Evolutionary conservation across 345 rosid genomes (phyloP).

Genomic region (Eutrema japonicum): DNA sequence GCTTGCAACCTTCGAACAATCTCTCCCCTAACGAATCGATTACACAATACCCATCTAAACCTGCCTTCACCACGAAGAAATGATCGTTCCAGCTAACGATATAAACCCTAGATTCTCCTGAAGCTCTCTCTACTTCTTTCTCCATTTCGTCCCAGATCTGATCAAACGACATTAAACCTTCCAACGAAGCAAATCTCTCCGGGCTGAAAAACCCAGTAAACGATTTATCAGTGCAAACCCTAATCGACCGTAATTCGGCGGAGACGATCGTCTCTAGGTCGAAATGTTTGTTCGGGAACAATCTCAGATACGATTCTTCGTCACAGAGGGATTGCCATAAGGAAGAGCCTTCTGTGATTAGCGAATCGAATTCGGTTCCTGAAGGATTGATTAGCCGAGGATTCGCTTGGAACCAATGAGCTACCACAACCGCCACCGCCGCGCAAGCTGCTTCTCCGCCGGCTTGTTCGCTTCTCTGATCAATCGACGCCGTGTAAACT

Average conservation of each 20-base stretch:
- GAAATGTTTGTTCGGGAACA: slow-evolving; percentile 42
- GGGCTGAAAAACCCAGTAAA: slow-evolving; percentile 61
- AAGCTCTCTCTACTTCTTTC: slow-evolving; percentile 31
- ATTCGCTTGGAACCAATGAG: slow-evolving; percentile 44
- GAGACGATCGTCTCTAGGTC: slow-evolving; percentile 41
- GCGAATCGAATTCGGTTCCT: slow-evolving; percentile 40
- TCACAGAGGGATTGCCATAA: slow-evolving; percentile 42
- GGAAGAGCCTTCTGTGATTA: slow-evolving; percentile 42
- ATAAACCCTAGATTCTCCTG: slow-evolving; percentile 46
- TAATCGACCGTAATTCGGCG: slow-evolving; percentile 44
- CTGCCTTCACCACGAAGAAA: slow-evolving; percentile 64
- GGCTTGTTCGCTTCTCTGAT: slow-evolving; percentile 47
- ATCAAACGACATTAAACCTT: slow-evolving; percentile 57
- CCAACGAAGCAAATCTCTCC: slow-evolving; percentile 49
- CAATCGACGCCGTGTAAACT: slow-evolving; percentile 43
- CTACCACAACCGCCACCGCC: slow-evolving; percentile 39
- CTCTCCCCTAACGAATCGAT: slow-evolving; percentile 70
- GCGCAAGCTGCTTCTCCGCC: slow-evolving; percentile 47
- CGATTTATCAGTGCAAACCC: slow-evolving; percentile 44
- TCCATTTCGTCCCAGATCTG: slow-evolving; percentile 54
- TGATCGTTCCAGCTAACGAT: slow-evolving; percentile 75
- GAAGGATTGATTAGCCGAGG: slow-evolving; percentile 24
- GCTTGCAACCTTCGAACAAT: slow-evolving; percentile 63
- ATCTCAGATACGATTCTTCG: slow-evolving; percentile 28
- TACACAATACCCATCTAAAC: slow-evolving; percentile 47